Evolutionary conservation across 305 asterid species (phyloP).

Genomic region (Striga hermonthica): DNA sequence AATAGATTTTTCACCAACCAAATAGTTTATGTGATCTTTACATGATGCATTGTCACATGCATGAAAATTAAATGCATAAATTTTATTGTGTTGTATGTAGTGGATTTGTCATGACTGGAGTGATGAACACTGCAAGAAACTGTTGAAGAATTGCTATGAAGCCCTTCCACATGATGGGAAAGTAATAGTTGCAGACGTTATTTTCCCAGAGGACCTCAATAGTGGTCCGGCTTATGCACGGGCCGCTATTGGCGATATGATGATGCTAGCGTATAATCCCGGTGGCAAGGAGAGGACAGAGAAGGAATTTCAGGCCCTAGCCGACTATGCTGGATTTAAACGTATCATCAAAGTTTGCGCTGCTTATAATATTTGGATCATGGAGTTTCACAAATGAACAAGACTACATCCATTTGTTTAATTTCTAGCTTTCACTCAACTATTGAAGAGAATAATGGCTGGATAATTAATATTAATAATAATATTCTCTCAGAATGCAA

Average conservation of each 20-base stretch:
- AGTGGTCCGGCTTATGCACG: neutral
- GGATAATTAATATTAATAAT: too few species aligned
- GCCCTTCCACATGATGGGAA: slow-evolving; percentile 12
- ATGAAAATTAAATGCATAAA: too few species aligned
- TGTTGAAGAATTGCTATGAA: slow-evolving; percentile 10
- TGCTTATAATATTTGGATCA: slow-evolving; percentile 52
- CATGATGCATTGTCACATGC: too few species aligned
- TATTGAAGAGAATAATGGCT: too few species aligned
- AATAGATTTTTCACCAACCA: too few species aligned
- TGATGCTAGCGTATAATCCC: slow-evolving; percentile 38
- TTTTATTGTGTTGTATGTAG: neutral
- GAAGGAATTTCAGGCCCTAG: slow-evolving; percentile 56
- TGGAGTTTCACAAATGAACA: slow-evolving; percentile 52
- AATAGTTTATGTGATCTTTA: too few species aligned
- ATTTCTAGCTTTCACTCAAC: too few species aligned
- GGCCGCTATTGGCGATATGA: neutral
- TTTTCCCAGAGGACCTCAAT: neutral
- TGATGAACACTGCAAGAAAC: slow-evolving; percentile 8
- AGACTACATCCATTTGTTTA: too few species aligned
- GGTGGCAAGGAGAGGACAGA: slow-evolving; percentile 77
- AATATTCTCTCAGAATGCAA: too few species aligned
- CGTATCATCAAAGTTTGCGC: slow-evolving; percentile 39
- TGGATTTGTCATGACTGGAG: slow-evolving; percentile 11
- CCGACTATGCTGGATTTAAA: slow-evolving; percentile 49
- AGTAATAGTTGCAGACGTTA: neutral